phyloP scores from a whole-genome alignment of 2,329 filamentous ascomycete genomes.

The Trichoderma sp. region DNA sequence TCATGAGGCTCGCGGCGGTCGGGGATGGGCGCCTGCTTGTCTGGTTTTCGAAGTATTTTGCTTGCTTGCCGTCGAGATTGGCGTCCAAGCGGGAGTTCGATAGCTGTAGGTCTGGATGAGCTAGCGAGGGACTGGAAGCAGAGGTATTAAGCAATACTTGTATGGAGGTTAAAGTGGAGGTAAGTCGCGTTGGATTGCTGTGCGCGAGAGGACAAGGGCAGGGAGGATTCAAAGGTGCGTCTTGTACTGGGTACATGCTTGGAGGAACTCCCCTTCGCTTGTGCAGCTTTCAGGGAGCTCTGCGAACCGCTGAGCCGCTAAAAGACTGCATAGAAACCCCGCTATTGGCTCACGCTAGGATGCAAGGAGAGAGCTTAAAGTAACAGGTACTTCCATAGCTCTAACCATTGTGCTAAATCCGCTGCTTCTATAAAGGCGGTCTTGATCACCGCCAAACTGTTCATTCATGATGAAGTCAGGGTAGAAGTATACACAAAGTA shows the following conservation, averaged over 20 bases:
- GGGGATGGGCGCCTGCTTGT: not conserved
- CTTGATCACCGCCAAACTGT: not conserved
- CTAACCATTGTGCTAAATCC: not conserved
- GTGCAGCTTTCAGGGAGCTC: not conserved
- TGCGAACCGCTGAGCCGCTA: not conserved
- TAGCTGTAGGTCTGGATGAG: not conserved
- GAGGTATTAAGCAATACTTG: constrained; percentile 13
- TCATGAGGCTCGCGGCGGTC: constrained; percentile 31
- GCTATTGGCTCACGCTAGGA: not conserved
- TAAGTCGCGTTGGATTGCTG: constrained; percentile 16
- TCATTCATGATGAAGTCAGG: too few relatives aligned
- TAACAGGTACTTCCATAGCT: not conserved
- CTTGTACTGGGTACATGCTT: not conserved
- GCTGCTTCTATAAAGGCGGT: not conserved
- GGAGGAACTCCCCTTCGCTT: not conserved
- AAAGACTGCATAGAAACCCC: not conserved
- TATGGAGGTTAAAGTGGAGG: constrained; percentile 16
- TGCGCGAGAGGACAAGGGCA: constrained; percentile 8
- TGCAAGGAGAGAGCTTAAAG: not conserved
- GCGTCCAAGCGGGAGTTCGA: not conserved
- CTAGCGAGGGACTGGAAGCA: not conserved
- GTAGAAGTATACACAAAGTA: not conserved
- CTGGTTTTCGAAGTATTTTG: not conserved
- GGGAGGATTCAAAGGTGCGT: not conserved
- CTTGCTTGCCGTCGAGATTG: not conserved